phyloP scores from a whole-genome alignment of 1,284 basidiomycete genomes.

The Ceratobasidium sp. region DNA sequence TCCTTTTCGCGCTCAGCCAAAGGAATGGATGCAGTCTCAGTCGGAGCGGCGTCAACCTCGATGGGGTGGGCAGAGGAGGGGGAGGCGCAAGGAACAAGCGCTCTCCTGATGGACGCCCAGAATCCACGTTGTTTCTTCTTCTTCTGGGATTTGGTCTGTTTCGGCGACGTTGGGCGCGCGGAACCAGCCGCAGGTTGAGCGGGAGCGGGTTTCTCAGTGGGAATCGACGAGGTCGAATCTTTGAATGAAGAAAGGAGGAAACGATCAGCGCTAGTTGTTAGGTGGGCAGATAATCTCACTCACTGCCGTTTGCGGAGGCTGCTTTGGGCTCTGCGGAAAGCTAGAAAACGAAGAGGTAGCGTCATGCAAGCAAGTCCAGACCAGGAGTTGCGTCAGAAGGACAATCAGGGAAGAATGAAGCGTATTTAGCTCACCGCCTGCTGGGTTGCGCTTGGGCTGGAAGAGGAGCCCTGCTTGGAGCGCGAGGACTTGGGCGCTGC shows the following conservation, averaged over 20 bases:
- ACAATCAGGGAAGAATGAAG: conserved; percentile 20
- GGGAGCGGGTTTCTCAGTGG: conserved; percentile 4
- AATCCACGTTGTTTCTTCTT: conserved; percentile 40
- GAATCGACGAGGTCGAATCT: conserved; percentile 37
- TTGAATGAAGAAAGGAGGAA: neutral
- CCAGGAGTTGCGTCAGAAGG: conserved; percentile 36
- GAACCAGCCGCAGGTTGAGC: conserved; percentile 40
- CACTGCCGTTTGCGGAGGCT: conserved; percentile 5
- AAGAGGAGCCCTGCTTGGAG: neutral
- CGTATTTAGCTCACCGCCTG: conserved; percentile 31
- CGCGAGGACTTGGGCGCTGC: conserved; percentile 14
- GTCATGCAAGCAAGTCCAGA: too few species aligned
- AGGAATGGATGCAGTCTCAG: neutral
- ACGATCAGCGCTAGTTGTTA: conserved; percentile 9
- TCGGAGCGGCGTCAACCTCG: conserved; percentile 6
- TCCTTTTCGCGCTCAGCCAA: conserved; percentile 20
- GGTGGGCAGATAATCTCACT: neutral
- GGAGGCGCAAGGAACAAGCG: conserved; percentile 35
- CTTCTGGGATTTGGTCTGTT: conserved; percentile 37
- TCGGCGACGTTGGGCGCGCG: conserved; percentile 33
- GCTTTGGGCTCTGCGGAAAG: conserved; percentile 14
- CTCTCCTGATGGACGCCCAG: conserved; percentile 33
- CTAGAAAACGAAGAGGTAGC: neutral
- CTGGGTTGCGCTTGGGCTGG: conserved; percentile 11
- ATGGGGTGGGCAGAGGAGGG: conserved; percentile 32